These are phyloP conservation scores for Fusarium sp. DNA, from an alignment of 2,329 filamentous ascomycete genomes.

Conservation along the genomic window DNA sequence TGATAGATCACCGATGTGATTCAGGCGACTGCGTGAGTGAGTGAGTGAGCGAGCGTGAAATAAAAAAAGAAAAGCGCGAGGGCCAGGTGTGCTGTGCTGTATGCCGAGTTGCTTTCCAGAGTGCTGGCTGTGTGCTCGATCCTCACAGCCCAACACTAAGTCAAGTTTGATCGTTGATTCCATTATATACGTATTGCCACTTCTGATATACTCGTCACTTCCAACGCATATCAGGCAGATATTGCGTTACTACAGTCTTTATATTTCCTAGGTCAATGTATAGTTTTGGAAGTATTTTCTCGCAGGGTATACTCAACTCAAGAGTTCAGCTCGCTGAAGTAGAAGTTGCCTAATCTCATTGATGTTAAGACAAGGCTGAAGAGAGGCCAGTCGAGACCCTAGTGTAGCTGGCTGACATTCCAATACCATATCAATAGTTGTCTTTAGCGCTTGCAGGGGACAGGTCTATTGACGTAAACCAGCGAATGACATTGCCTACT, in stretches of 20 bases:
- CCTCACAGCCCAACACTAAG: neutral
- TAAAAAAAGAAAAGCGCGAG: neutral
- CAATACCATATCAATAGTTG: neutral
- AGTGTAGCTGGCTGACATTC: conserved; percentile 9
- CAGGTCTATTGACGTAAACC: neutral
- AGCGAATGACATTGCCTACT: neutral
- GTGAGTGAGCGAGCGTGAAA: neutral
- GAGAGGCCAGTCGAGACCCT: neutral
- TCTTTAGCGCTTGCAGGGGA: neutral
- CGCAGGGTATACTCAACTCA: neutral
- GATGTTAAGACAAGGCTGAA: neutral
- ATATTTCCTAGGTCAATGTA: too few species aligned
- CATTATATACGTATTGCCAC: fast-evolving
- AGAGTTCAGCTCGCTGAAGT: fast-evolving
- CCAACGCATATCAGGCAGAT: fast-evolving
- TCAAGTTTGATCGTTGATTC: neutral
- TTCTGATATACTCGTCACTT: fast-evolving
- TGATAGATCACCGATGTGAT: too few species aligned
- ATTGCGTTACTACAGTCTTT: fast-evolving
- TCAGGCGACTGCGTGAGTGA: too few species aligned
- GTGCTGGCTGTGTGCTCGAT: neutral
- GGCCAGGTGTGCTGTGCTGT: neutral
- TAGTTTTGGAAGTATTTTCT: too few species aligned
- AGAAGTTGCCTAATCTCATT: fast-evolving
- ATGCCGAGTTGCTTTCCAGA: too few species aligned